Evolutionary conservation across 345 rosid genomes (phyloP), one percentile per base, ranked within the genome.

Genomic region (Brassica carinata): DNA sequence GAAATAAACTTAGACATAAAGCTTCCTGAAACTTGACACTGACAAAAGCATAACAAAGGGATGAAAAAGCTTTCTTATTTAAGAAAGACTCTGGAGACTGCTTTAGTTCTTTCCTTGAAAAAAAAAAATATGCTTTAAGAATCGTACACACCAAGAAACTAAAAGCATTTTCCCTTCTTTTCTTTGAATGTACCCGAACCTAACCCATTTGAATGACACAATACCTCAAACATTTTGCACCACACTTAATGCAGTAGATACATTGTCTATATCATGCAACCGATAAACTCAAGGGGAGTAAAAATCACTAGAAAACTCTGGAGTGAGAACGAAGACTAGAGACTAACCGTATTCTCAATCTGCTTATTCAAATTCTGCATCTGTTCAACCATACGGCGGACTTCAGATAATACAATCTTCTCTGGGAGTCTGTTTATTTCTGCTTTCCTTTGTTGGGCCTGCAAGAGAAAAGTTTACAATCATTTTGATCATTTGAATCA

Each of bases 371-470:
- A 77, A 68, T 74, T 78, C 81, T 90, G 94, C 98, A 96, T 96
- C 83, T 93, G 88, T 79, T 92, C 94, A 55, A 96, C 99, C 99
- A 96, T 89, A 0, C 83, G 88, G 10, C 95, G 97, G 78, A 96
- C 92, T 86, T 92, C 98, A 34, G 87, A 53, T 62, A 96, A 81
- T 71, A 96, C 83, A 78, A 82, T 71, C 85, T 88, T 92, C 85
- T 96, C 99, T 26, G 98, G 99, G 58, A 90, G 78, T 84, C 80
- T 92, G 79, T 89, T 90, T 81, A 93, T 59, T 51, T 92, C 90
- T 59, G 74, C 84, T 86, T 88, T 94, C 86, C 76, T 84, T 81
- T 86, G 89, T 69, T 89, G 84, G 27, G 97, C 93, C 99, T 96
- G 87, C 78, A 81, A 48, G 11, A 62, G 10, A 34, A 64, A 81